These are phyloP conservation scores for Xylaria sp. DNA, from an alignment of 2,329 filamentous ascomycete genomes.

Conservation along the genomic window DNA sequence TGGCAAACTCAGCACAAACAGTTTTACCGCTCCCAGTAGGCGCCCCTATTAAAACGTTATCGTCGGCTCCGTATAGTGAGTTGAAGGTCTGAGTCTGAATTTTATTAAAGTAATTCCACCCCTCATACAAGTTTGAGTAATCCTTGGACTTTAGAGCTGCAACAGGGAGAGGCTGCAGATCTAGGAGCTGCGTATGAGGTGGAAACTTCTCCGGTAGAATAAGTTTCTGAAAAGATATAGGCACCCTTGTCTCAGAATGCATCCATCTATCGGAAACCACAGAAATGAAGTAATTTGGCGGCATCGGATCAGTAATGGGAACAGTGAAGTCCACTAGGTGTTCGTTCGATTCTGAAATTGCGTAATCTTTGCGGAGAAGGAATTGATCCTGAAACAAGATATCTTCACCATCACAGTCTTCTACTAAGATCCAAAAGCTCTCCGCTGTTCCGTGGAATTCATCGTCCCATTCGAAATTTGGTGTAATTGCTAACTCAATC, in stretches of 20 bases:
- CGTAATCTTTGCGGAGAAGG: slow-evolving; percentile 89
- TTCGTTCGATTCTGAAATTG: slow-evolving; percentile 85
- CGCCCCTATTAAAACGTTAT: slow-evolving; percentile 94
- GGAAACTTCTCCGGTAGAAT: slow-evolving; percentile 96
- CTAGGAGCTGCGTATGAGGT: slow-evolving; percentile 89
- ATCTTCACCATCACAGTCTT: slow-evolving; percentile 97
- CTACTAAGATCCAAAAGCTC: slow-evolving; percentile 96
- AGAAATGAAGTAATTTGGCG: slow-evolving; percentile 97
- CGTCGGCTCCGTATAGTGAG: slow-evolving; percentile 87
- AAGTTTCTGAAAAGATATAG: slow-evolving; percentile 94
- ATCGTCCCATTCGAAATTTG: slow-evolving; percentile 97
- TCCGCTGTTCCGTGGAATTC: slow-evolving; percentile 87
- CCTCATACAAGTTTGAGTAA: slow-evolving; percentile 82
- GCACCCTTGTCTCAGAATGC: slow-evolving; percentile 93
- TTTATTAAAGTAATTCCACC: slow-evolving; percentile 93
- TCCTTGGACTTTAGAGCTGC: slow-evolving; percentile 88
- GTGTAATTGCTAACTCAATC: slow-evolving; percentile 89
- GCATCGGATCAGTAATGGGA: slow-evolving; percentile 96
- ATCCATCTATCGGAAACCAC: slow-evolving; percentile 97
- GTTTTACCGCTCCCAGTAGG: slow-evolving; percentile 97
- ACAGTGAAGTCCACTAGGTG: slow-evolving; percentile 97
- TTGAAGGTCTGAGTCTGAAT: slow-evolving; percentile 98
- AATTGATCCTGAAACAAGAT: slow-evolving; percentile 96
- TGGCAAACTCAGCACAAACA: slow-evolving; percentile 92
- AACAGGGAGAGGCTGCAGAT: slow-evolving; percentile 90